phyloP scores from a whole-genome alignment of 2,329 filamentous ascomycete species.

The Colletotrichum tropicicola region DNA sequence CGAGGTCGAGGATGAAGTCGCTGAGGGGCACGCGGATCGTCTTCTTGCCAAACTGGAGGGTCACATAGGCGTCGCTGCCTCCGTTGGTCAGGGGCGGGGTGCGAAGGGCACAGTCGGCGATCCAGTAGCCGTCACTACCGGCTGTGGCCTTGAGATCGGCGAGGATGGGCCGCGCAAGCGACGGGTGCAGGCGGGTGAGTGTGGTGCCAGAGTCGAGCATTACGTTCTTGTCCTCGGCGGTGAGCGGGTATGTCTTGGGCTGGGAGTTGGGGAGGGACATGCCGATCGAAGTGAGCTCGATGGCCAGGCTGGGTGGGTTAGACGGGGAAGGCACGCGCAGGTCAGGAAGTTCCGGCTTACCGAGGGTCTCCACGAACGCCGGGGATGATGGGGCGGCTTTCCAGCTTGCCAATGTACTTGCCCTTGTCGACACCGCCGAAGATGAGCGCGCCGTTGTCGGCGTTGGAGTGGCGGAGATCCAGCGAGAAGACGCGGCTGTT shows the following conservation, averaged over 20 bases:
- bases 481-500: slow-evolving; percentile 60
- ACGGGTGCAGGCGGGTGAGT: slow-evolving; percentile 53
- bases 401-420: slow-evolving; percentile 58
- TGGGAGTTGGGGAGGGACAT: slow-evolving; percentile 36
- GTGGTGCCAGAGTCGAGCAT: slow-evolving; percentile 64
- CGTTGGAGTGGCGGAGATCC: slow-evolving; percentile 55
- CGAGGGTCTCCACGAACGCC: slow-evolving; percentile 44
- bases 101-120: slow-evolving; percentile 51
- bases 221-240: slow-evolving; percentile 46
- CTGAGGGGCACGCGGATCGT: slow-evolving; percentile 51
- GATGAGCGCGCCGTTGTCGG: slow-evolving; percentile 56
- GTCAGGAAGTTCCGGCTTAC: slow-evolving; percentile 32
- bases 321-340: neutral
- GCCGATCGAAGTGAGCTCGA: slow-evolving; percentile 42
- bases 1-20: slow-evolving; percentile 59
- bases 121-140: slow-evolving; percentile 53
- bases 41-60: slow-evolving; percentile 57
- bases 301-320: slow-evolving; percentile 40
- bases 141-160: slow-evolving; percentile 50
- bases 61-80: slow-evolving; percentile 42
- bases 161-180: slow-evolving; percentile 52
- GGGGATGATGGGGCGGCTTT: slow-evolving; percentile 51
- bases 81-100: slow-evolving; percentile 38
- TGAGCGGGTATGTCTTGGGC: slow-evolving; percentile 35
- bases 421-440: slow-evolving; percentile 63